Conservation (phyloP, 1,139 yeast species). For the Saccharomyces hybrid region DNA sequence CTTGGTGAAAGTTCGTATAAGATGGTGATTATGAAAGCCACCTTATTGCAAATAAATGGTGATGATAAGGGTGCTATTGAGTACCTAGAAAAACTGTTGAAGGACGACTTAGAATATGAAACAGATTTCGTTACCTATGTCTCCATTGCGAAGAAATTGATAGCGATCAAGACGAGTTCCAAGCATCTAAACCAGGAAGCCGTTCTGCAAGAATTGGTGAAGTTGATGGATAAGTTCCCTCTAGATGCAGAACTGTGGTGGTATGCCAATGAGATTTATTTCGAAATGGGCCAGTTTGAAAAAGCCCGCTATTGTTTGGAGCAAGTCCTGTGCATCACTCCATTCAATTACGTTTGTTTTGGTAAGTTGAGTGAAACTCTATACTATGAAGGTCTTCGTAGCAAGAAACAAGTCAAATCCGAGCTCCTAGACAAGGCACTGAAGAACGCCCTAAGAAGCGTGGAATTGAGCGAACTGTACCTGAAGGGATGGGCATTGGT, state of each 20-base stretch:
- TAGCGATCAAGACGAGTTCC: slow-evolving; percentile 18
- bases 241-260: slow-evolving; percentile 71
- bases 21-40: slow-evolving; percentile 27
- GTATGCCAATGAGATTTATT: slow-evolving; percentile 62
- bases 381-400: slow-evolving; percentile 19
- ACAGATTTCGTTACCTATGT: slow-evolving; percentile 27
- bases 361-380: slow-evolving; percentile 23
- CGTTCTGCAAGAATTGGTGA: slow-evolving; percentile 14
- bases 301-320: slow-evolving; percentile 61
- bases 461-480: slow-evolving; percentile 67
- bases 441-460: slow-evolving; percentile 56
- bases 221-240: slow-evolving; percentile 39
- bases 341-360: slow-evolving; percentile 67
- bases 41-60: slow-evolving; percentile 26
- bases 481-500: slow-evolving; percentile 75
- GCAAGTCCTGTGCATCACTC: slow-evolving; percentile 60
- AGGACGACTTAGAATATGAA: slow-evolving; percentile 26
- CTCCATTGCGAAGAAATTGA: slow-evolving; percentile 21
- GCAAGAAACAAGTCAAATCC: slow-evolving; percentile 4
- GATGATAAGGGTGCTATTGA: slow-evolving; percentile 22
- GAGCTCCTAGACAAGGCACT: slow-evolving; percentile 35
- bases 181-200: slow-evolving; percentile 11
- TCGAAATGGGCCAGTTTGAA: slow-evolving; percentile 52
- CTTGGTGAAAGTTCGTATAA: slow-evolving; percentile 41
- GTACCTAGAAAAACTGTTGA: slow-evolving; percentile 25